Evolutionary conservation across 768 basidiomycete genomes (phyloP).

Genomic region (Naganishia antarctica): DNA sequence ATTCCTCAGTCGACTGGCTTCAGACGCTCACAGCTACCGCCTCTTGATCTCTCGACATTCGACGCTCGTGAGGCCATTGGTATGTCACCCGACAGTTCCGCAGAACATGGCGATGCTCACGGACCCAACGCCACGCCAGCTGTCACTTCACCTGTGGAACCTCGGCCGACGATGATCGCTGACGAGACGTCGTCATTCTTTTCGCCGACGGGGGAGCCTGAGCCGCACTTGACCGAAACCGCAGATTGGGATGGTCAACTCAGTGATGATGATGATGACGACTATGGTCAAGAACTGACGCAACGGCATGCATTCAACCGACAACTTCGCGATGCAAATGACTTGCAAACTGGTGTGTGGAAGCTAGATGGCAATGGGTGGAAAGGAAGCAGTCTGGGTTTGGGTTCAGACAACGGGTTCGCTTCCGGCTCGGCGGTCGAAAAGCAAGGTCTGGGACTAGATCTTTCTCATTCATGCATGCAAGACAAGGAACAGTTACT

Average conservation of each 20-base stretch:
- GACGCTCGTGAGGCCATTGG: conserved; percentile 13
- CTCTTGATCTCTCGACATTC: conserved; percentile 14
- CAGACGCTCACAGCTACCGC: conserved; percentile 12
- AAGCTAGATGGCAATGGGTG: conserved; percentile 19
- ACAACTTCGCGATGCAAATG: neutral
- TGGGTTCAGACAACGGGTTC: neutral
- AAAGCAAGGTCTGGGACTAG: conserved; percentile 6
- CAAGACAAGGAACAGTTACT: neutral
- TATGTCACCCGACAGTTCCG: neutral
- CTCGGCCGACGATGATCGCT: conserved; percentile 24
- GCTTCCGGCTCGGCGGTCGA: neutral
- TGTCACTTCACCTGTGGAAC: neutral
- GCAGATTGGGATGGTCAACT: conserved; percentile 41
- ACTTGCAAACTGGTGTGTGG: conserved; percentile 25
- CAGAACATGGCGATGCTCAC: neutral
- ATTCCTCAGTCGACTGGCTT: neutral
- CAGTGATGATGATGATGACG: conserved; percentile 45
- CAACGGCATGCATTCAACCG: conserved; percentile 12
- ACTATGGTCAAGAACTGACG: conserved; percentile 28
- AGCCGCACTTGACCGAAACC: conserved; percentile 33
- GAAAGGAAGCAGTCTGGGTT: conserved; percentile 1
- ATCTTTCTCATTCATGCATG: neutral
- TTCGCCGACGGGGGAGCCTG: conserved; percentile 31
- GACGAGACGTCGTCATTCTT: conserved; percentile 22
- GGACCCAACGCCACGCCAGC: neutral